phyloP scores from a whole-genome alignment of 2,329 filamentous ascomycete genomes.

The Botryotinia narcissicola region DNA sequence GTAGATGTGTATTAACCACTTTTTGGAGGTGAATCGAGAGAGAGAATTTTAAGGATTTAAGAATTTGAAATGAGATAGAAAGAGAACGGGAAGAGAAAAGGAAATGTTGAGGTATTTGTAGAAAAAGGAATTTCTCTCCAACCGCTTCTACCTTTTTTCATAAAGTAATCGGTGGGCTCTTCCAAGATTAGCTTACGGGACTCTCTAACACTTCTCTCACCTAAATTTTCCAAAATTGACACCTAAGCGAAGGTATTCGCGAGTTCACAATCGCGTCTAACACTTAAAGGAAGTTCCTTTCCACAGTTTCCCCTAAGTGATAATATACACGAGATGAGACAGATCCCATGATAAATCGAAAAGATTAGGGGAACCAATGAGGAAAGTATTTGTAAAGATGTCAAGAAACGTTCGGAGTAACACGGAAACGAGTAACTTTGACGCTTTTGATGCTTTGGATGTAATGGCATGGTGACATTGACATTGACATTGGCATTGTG shows the following conservation, averaged over 20 bases:
- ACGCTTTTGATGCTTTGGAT: slow-evolving; percentile 6
- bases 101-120: slow-evolving; percentile 6
- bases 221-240: slow-evolving; percentile 15
- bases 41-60: background rate
- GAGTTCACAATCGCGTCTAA: slow-evolving; percentile 19
- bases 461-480: background rate
- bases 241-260: slow-evolving; percentile 25
- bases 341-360: slow-evolving; percentile 12
- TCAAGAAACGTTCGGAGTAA: background rate
- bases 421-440: background rate
- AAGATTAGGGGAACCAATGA: slow-evolving; percentile 9
- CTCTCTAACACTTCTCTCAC: background rate
- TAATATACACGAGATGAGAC: slow-evolving; percentile 27
- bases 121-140: background rate
- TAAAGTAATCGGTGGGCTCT: slow-evolving; percentile 12
- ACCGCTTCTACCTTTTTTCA: slow-evolving; percentile 9
- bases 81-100: background rate
- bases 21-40: background rate
- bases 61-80: background rate
- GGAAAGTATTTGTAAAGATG: slow-evolving; percentile 12
- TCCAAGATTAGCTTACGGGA: slow-evolving; percentile 11
- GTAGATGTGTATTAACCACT: background rate
- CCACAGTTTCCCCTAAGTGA: slow-evolving; percentile 29
- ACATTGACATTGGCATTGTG: background rate
- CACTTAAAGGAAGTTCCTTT: slow-evolving; percentile 24